phyloP scores from a whole-genome alignment of 129 eudicot species.

The Chrysanthemum lavandulifolium region DNA sequence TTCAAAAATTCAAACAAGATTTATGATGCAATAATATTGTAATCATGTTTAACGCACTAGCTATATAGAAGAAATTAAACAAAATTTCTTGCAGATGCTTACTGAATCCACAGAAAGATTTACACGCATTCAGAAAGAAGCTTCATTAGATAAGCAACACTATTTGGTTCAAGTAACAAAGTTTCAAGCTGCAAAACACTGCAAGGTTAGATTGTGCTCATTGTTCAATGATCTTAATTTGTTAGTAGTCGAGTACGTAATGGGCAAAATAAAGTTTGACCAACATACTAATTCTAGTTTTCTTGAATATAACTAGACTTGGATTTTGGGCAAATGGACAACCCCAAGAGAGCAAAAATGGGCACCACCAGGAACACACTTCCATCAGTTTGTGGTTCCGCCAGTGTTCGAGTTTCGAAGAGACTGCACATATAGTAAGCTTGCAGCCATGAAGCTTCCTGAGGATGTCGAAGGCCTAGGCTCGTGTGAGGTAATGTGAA shows the following conservation, averaged over 20 bases:
- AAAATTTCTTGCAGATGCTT: constrained; percentile 52
- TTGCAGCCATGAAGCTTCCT: constrained; percentile 95
- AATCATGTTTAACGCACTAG: no score
- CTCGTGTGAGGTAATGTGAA: constrained; percentile 69
- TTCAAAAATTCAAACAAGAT: no score
- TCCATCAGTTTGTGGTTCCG: constrained; percentile 95
- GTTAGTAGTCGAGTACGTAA: constrained; percentile 13
- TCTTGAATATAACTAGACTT: constrained; percentile 45
- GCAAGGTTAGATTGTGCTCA: constrained; percentile 50
- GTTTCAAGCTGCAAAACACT: constrained; percentile 64
- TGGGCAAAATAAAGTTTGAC: constrained; percentile 8
- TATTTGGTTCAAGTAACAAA: constrained; percentile 73
- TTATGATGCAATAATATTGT: no score
- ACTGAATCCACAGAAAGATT: constrained; percentile 79
- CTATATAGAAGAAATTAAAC: no score
- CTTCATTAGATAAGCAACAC: constrained; percentile 48
- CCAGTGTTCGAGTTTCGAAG: constrained; percentile 67
- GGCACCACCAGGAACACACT: constrained; percentile 91
- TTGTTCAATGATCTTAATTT: neutral
- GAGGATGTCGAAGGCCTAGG: constrained; percentile 76
- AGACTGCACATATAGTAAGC: constrained; percentile 86
- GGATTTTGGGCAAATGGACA: constrained; percentile 89
- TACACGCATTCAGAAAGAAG: constrained; percentile 63
- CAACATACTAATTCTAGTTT: constrained; percentile 1
- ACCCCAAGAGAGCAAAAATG: constrained; percentile 76